These are phyloP conservation scores for Alnus glutinosa DNA, from an alignment of 306 rosid genomes.

Conservation along the genomic window DNA sequence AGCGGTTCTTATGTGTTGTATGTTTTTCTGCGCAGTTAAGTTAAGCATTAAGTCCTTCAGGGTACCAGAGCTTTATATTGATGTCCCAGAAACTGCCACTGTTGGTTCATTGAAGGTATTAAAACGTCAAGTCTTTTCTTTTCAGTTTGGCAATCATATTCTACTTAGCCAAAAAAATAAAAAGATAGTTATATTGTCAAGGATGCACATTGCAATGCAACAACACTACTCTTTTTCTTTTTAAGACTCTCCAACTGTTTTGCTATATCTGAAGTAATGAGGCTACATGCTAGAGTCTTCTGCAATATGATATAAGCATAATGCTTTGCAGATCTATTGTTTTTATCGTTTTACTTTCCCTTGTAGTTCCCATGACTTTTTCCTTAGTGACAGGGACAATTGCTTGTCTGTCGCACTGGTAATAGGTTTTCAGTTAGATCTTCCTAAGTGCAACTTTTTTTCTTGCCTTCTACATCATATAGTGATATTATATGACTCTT, in stretches of 20 bases:
- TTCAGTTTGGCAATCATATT: neutral
- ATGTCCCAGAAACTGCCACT: slow-evolving; percentile 83
- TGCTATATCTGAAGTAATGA: neutral
- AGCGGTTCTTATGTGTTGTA: slow-evolving; percentile 28
- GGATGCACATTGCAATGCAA: slow-evolving; percentile 10
- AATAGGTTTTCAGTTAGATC: slow-evolving; percentile 8
- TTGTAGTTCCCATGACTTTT: neutral
- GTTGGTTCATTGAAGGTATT: slow-evolving; percentile 83
- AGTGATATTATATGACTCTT: neutral
- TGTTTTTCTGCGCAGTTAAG: slow-evolving; percentile 61
- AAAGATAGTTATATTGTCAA: slow-evolving; percentile 4
- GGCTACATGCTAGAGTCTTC: neutral
- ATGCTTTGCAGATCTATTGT: neutral
- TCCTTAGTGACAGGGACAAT: slow-evolving; percentile 3
- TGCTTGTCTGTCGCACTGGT: slow-evolving; percentile 14
- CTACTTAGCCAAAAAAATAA: neutral
- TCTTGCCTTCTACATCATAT: neutral
- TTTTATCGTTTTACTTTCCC: neutral
- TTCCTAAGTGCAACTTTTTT: neutral
- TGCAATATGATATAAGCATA: neutral
- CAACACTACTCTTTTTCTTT: neutral
- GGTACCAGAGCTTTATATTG: slow-evolving; percentile 83
- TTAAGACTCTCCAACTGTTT: neutral
- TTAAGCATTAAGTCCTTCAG: slow-evolving; percentile 83
- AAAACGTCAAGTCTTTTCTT: neutral